phyloP scores from a whole-genome alignment of 148 eudicot genomes.

The Tetragonia tetragonoides region DNA sequence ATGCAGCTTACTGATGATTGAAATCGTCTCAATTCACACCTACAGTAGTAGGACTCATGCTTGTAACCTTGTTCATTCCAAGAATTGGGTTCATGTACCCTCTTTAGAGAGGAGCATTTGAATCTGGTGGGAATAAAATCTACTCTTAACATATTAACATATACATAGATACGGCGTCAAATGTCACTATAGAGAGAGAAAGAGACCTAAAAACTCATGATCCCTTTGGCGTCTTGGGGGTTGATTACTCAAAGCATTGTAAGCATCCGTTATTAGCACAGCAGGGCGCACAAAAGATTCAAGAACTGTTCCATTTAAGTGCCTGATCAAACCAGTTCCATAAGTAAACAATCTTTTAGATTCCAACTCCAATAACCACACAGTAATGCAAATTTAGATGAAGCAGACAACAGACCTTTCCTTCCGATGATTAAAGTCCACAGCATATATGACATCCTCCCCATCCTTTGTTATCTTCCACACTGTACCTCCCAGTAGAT shows the following conservation, averaged over 20 bases:
- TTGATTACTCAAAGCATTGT: constrained; percentile 85
- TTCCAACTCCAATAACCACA: constrained; percentile 8
- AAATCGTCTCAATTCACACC: neutral
- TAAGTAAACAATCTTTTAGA: constrained; percentile 18
- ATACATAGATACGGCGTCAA: neutral
- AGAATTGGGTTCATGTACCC: neutral
- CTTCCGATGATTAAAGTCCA: constrained; percentile 96
- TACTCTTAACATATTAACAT: neutral
- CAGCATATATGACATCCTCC: constrained; percentile 93
- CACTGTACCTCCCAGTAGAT: constrained; percentile 88
- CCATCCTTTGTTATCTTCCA: constrained; percentile 98
- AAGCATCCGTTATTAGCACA: constrained; percentile 95
- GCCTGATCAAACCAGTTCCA: constrained; percentile 51
- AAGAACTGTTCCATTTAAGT: constrained; percentile 90
- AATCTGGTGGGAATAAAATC: neutral
- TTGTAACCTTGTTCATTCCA: neutral
- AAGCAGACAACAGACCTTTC: constrained; percentile 57
- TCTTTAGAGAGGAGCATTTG: neutral
- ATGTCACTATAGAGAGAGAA: neutral
- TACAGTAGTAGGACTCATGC: neutral
- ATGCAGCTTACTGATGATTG: neutral
- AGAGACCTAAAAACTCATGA: constrained; percentile 80
- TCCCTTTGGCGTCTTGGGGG: constrained; percentile 93
- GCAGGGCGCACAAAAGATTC: constrained; percentile 93
- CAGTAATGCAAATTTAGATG: constrained; percentile 4